phyloP scores from a whole-genome alignment of 805 yeast genomes.

The Zygosaccharomyces siamensis region DNA sequence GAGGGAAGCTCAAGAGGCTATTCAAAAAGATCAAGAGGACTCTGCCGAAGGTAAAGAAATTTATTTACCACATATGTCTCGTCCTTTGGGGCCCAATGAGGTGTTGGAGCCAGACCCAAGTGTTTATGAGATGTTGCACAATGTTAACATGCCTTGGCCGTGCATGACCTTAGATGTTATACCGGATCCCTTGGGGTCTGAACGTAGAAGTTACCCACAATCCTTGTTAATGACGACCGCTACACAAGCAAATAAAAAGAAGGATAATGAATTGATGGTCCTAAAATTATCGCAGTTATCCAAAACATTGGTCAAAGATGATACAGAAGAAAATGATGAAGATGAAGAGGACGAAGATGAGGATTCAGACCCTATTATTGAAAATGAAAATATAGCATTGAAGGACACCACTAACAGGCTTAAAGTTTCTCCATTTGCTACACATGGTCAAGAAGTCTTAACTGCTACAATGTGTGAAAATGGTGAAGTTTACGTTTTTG shows the following conservation, averaged over 20 bases:
- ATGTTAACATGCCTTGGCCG: constrained; percentile 94
- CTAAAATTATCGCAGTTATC: constrained; percentile 77
- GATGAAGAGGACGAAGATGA: constrained; percentile 68
- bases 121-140: constrained; percentile 94
- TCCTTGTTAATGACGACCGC: constrained; percentile 83
- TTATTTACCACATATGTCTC: constrained; percentile 83
- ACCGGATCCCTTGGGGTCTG: constrained; percentile 82
- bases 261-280: constrained; percentile 83
- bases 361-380: constrained; percentile 80
- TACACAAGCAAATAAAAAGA: constrained; percentile 82
- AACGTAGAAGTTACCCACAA: constrained; percentile 87
- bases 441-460: constrained; percentile 61
- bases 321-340: constrained; percentile 68
- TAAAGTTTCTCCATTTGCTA: constrained; percentile 75
- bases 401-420: constrained; percentile 84
- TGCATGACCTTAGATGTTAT: constrained; percentile 85
- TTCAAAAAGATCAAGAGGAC: constrained; percentile 38
- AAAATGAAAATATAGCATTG: constrained; percentile 72
- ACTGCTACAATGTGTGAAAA: constrained; percentile 85
- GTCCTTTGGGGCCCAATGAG: constrained; percentile 92
- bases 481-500: constrained; percentile 86
- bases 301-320: constrained; percentile 83
- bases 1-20: constrained; percentile 35
- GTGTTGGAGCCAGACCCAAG: constrained; percentile 94
- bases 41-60: constrained; percentile 41